Evolutionary conservation across 169 alveolate species (phyloP).

Genomic region (Eimeria tenella): DNA sequence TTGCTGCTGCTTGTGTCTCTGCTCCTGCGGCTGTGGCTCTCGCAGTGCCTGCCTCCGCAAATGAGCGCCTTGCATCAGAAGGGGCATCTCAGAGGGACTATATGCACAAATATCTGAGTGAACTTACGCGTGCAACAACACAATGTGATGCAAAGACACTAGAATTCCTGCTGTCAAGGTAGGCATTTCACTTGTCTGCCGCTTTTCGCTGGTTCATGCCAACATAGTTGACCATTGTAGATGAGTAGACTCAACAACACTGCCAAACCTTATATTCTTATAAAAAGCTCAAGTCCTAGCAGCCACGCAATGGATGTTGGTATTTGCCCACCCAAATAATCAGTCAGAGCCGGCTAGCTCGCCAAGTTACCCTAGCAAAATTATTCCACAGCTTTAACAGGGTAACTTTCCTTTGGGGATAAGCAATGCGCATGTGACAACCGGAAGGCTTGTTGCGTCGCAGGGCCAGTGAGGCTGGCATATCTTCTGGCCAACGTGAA

Average conservation of each 20-base stretch:
- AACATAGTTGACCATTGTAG: too few species aligned
- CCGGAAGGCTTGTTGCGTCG: too few species aligned
- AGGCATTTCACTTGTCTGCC: background rate
- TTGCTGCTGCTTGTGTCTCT: background rate
- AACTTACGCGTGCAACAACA: constrained; percentile 33
- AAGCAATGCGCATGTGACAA: too few species aligned
- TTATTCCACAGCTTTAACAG: too few species aligned
- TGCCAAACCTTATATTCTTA: too few species aligned
- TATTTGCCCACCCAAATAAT: too few species aligned
- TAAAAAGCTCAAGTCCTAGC: too few species aligned
- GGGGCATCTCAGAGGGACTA: background rate
- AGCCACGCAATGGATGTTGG: too few species aligned
- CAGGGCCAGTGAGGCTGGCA: background rate
- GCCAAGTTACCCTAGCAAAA: too few species aligned
- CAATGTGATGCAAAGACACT: constrained; percentile 45
- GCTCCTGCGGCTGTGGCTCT: background rate
- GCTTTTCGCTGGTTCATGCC: background rate
- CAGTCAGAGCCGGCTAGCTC: too few species aligned
- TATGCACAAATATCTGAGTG: constrained; percentile 7
- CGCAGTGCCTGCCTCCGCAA: background rate
- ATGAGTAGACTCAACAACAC: too few species aligned
- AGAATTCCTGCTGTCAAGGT: constrained; percentile 25
- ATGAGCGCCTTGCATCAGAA: background rate
- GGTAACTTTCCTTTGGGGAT: too few species aligned
- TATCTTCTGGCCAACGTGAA: constrained; percentile 16